Percentiles rank a stretch among this genome's conserved stretches.
phyloP scores from a whole-genome alignment of 2,329 filamentous ascomycete species.

The Colletotrichum kahawae region DNA sequence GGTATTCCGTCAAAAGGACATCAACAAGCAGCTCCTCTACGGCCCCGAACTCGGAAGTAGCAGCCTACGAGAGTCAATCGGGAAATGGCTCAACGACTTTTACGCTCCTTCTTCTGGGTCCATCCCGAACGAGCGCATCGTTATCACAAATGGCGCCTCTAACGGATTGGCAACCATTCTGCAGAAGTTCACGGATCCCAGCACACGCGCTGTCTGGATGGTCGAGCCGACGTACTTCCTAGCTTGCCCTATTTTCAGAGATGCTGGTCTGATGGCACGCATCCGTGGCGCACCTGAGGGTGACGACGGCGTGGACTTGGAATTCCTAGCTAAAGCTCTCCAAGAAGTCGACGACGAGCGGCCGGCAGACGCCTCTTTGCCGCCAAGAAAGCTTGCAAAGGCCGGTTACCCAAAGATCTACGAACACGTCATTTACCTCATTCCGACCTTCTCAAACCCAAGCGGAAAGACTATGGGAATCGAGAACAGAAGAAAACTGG shows the following conservation, averaged over 20 bases:
- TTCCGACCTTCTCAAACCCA: constrained; percentile 89
- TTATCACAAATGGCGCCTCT: constrained; percentile 82
- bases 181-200: constrained; percentile 80
- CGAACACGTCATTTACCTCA: constrained; percentile 84
- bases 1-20: neutral
- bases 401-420: constrained; percentile 72
- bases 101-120: constrained; percentile 44
- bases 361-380: neutral
- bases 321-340: constrained; percentile 56
- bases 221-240: constrained; percentile 83
- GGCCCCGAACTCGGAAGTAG: neutral
- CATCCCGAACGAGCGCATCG: constrained; percentile 65
- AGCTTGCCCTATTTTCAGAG: constrained; percentile 67
- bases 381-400: neutral
- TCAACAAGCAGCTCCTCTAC: neutral
- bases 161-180: constrained; percentile 81
- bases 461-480: constrained; percentile 82
- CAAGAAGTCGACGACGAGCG: neutral
- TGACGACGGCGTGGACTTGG: constrained; percentile 75
- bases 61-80: constrained; percentile 45
- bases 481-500: constrained; percentile 68
- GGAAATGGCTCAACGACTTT: constrained; percentile 70
- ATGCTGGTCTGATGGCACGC: constrained; percentile 41
- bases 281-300: constrained; percentile 78
- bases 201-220: constrained; percentile 79